Conservation (phyloP, 352 stramenopile genomes). For the Globisporangium acanthophoron region DNA sequence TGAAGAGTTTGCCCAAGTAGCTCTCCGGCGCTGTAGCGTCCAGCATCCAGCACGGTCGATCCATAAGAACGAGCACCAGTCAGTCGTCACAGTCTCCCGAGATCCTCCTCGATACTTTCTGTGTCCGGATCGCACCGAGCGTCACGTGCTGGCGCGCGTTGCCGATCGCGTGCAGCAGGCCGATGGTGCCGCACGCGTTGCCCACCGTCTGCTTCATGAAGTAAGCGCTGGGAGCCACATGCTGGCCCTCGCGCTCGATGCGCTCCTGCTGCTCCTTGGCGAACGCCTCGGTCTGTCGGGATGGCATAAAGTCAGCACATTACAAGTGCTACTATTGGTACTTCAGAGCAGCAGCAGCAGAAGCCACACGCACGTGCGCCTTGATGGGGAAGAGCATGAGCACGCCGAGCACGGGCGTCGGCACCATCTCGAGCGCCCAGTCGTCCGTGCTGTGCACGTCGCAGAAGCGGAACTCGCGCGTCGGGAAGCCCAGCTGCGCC, state of each 20-base stretch:
- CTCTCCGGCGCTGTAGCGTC: constrained; percentile 31
- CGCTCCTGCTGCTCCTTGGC: constrained; percentile 60
- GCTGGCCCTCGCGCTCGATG: constrained; percentile 70
- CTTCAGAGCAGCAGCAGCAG: neutral
- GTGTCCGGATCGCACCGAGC: constrained; percentile 29
- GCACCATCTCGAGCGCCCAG: constrained; percentile 96
- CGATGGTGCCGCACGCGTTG: constrained; percentile 96
- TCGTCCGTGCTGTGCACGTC: constrained; percentile 96
- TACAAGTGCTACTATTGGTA: neutral
- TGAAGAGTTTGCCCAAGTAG: constrained; percentile 84
- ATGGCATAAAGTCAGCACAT: neutral
- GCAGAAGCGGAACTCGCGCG: constrained; percentile 77
- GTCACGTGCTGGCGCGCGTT: constrained; percentile 84
- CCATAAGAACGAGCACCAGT: too few species aligned
- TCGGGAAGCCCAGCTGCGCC: constrained; percentile 91
- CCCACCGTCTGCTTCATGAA: constrained; percentile 96
- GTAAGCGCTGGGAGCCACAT: constrained; percentile 74
- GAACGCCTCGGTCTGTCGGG: constrained; percentile 59
- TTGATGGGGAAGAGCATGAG: constrained; percentile 97
- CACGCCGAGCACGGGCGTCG: constrained; percentile 88
- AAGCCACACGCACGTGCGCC: constrained; percentile 40
- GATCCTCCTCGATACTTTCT: too few species aligned
- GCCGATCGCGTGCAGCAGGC: constrained; percentile 91
- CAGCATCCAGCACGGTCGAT: neutral
- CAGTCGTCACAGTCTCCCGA: too few species aligned